Percentiles rank a stretch among this genome's conserved stretches.
Conservation (phyloP, 1,139 yeast genomes). For the Kodamaea arcana region DNA sequence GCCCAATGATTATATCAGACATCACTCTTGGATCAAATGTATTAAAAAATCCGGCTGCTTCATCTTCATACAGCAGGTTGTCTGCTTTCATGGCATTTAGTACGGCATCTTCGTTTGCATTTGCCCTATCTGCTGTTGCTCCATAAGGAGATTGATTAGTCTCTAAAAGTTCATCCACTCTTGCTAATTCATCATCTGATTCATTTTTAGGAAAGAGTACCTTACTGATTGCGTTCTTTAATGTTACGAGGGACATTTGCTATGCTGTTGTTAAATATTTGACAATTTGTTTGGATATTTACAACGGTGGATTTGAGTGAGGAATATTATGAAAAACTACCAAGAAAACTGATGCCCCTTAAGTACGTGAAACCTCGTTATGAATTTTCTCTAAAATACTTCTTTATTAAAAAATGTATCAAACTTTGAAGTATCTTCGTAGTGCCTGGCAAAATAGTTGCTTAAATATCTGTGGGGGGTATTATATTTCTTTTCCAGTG, state of each 20-base stretch:
- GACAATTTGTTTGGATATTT: too few species aligned
- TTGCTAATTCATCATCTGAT: constrained; percentile 30
- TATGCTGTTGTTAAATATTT: not conserved
- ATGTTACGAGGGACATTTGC: constrained; percentile 36
- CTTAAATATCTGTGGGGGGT: too few species aligned
- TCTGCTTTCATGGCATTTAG: constrained; percentile 22
- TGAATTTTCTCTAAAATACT: too few species aligned
- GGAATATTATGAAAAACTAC: too few species aligned
- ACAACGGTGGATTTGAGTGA: too few species aligned
- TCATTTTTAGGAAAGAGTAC: constrained; percentile 18
- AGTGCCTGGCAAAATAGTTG: too few species aligned
- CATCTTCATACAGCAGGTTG: constrained; percentile 19
- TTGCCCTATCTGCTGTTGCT: constrained; percentile 34
- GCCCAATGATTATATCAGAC: constrained; percentile 76
- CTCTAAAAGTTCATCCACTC: constrained; percentile 33
- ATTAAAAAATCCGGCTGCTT: constrained; percentile 33
- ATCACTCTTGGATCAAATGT: constrained; percentile 67
- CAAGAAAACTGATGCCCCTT: too few species aligned
- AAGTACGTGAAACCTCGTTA: too few species aligned
- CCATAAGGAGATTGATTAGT: constrained; percentile 38
- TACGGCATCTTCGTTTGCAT: constrained; percentile 40
- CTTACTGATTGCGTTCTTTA: constrained; percentile 33
- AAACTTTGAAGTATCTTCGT: too few species aligned
- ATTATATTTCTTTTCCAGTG: too few species aligned
- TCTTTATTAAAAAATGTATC: too few species aligned